Evolutionary conservation across 306 rosid species (phyloP).

Genomic region (Vicia faba): DNA sequence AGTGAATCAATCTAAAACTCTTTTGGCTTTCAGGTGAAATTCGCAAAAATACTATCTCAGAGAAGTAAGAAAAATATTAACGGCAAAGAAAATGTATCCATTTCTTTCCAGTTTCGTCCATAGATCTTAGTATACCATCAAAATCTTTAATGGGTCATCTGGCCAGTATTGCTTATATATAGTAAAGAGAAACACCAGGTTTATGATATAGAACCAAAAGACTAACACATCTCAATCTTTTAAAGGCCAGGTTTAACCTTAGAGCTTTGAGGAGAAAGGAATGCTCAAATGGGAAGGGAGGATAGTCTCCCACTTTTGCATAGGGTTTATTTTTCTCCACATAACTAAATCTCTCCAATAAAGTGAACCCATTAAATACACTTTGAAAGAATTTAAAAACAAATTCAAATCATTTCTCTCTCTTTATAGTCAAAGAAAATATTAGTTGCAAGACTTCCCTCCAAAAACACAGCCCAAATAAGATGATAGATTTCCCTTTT

Average conservation of each 20-base stretch:
- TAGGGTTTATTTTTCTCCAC: background rate
- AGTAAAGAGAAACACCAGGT: background rate
- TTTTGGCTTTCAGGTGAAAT: slow-evolving; percentile 16
- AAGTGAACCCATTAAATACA: background rate
- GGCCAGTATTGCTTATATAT: background rate
- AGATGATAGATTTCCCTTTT: too few species aligned
- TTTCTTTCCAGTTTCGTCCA: background rate
- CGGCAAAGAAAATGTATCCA: background rate
- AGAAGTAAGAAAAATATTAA: background rate
- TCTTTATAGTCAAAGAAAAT: too few species aligned
- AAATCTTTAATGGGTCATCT: background rate
- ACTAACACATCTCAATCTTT: slow-evolving; percentile 4
- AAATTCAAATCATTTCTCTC: background rate
- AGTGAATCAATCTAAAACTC: background rate
- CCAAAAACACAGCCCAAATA: too few species aligned
- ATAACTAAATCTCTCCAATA: background rate
- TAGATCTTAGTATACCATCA: background rate
- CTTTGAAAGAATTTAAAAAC: background rate
- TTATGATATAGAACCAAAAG: background rate
- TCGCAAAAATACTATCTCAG: background rate
- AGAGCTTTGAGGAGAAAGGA: slow-evolving; percentile 1
- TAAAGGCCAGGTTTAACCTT: slow-evolving; percentile 1
- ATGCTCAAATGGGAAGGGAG: background rate
- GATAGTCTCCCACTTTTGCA: background rate
- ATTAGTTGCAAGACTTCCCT: too few species aligned